A percentile compares a stretch with the other conserved stretches of the same genome.
These are phyloP conservation scores for Tuctoria greenei DNA, from an alignment of 176 grass and related monocot species.

Conservation along the genomic window DNA sequence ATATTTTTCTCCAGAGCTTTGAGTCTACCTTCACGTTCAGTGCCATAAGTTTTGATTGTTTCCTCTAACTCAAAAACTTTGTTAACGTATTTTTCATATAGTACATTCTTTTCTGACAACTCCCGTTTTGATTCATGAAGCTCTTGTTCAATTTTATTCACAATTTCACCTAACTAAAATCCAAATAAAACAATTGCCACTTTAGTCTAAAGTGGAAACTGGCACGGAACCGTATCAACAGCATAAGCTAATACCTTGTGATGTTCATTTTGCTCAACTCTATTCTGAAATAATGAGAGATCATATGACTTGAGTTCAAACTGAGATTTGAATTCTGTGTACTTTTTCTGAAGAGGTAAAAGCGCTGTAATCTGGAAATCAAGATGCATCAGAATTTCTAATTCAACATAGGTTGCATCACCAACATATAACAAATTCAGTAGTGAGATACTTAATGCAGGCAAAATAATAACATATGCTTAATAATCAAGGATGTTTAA, in stretches of 20 bases:
- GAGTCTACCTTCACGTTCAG: constrained; percentile 78
- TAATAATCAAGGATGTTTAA: not conserved
- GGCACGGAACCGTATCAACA: constrained; percentile 17
- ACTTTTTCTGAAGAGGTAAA: constrained; percentile 68
- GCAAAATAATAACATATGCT: not conserved
- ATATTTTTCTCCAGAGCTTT: constrained; percentile 82
- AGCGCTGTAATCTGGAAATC: constrained; percentile 62
- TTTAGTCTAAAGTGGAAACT: constrained; percentile 19
- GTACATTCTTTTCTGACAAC: constrained; percentile 60
- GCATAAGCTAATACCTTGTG: constrained; percentile 69
- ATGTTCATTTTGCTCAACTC: constrained; percentile 97
- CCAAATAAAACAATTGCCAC: constrained; percentile 33
- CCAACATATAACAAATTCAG: constrained; percentile 6
- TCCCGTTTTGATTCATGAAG: constrained; percentile 68
- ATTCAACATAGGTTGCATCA: constrained; percentile 7
- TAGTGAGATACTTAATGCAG: not conserved
- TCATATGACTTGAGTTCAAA: constrained; percentile 95
- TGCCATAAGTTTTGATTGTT: constrained; percentile 78
- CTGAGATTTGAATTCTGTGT: constrained; percentile 69
- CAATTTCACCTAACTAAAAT: constrained; percentile 74
- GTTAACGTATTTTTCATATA: constrained; percentile 58
- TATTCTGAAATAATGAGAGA: constrained; percentile 84
- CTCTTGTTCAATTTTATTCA: constrained; percentile 83
- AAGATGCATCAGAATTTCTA: constrained; percentile 29
- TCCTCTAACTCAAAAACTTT: constrained; percentile 73